phyloP scores from a whole-genome alignment of 495 filamentous ascomycete genomes.

The Annulohypoxylon stygium region DNA sequence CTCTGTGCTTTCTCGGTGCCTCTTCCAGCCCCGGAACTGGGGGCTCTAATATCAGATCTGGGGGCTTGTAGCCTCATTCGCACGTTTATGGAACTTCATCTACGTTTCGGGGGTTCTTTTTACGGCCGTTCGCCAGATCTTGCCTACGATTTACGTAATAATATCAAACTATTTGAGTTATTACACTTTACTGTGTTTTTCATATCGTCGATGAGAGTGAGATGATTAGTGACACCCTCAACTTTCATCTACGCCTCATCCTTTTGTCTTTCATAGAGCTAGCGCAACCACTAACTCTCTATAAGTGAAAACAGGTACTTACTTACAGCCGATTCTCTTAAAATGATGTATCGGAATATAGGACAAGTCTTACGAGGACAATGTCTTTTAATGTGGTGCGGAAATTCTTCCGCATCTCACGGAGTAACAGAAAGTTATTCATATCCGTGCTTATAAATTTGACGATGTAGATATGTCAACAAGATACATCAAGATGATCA shows the following conservation, averaged over 20 bases:
- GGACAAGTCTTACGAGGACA: neutral
- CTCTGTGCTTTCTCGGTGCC: neutral
- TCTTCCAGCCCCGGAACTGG: neutral
- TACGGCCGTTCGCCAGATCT: neutral
- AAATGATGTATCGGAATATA: neutral
- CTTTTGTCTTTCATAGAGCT: neutral
- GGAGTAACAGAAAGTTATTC: neutral
- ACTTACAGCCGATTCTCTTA: neutral
- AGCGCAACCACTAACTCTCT: neutral
- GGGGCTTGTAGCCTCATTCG: neutral
- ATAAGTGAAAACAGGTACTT: neutral
- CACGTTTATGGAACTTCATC: neutral
- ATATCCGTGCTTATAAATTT: neutral
- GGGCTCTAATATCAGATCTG: neutral
- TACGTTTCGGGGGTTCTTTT: constrained; percentile 6
- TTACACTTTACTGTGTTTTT: neutral
- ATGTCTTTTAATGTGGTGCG: neutral
- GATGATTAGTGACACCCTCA: neutral
- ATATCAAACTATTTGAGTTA: neutral
- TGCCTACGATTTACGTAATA: constrained; percentile 3
- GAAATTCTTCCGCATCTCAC: neutral
- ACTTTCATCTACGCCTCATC: neutral
- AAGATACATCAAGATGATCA: constrained; percentile 10
- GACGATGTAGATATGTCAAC: constrained; percentile 12
- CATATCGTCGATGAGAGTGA: no score